A percentile compares a stretch with the other conserved stretches of the same genome.
These are phyloP conservation scores for Trichoderma koningiopsis DNA, from an alignment of 2,329 filamentous ascomycete species.

Conservation along the genomic window DNA sequence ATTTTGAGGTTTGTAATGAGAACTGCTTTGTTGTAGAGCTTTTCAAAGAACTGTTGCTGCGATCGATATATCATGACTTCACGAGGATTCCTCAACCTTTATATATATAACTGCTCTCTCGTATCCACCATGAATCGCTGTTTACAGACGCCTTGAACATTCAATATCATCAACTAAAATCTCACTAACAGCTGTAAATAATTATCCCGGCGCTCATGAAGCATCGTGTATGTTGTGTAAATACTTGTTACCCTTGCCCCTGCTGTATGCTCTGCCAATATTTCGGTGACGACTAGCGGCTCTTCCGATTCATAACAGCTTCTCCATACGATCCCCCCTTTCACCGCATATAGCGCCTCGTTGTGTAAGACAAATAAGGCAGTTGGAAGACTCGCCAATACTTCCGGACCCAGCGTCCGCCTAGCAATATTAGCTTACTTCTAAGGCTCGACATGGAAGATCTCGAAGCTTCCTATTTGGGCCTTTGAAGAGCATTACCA, in stretches of 20 bases:
- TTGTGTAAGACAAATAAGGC: constrained; percentile 4
- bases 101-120: background rate
- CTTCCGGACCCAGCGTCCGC: background rate
- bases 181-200: background rate
- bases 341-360: background rate
- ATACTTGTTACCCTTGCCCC: constrained; percentile 1
- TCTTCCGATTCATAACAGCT: background rate
- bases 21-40: background rate
- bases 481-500: background rate
- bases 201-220: background rate
- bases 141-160: background rate
- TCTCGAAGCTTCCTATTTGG: constrained; percentile 15
- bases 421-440: background rate
- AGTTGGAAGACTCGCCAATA: background rate
- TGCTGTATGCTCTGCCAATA: background rate
- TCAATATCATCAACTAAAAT: background rate
- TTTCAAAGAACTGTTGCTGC: background rate
- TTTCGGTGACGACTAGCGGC: background rate
- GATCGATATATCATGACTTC: background rate
- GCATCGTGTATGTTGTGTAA: background rate
- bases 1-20: background rate
- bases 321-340: background rate
- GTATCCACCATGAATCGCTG: background rate
- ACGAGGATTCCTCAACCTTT: background rate
- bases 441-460: background rate